Conservation (phyloP, 2,329 filamentous ascomycete genomes). For the Penicillium sp. region DNA sequence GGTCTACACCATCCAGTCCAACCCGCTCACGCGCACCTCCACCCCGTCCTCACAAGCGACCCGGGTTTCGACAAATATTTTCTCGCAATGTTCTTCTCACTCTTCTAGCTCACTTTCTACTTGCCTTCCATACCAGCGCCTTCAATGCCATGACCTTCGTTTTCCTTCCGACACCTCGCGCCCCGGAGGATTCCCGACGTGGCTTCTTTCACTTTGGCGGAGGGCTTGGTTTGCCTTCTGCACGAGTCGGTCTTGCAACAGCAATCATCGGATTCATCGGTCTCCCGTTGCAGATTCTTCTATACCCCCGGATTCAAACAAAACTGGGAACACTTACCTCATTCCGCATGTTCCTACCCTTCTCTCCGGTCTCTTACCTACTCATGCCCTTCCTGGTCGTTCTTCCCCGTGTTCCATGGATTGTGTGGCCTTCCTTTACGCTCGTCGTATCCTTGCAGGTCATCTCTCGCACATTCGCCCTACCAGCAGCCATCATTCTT, state of each 20-base stretch:
- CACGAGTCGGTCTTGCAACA: constrained; percentile 76
- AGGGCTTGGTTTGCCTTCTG: constrained; percentile 73
- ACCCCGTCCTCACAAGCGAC: constrained; percentile 44
- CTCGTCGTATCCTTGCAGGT: constrained; percentile 71
- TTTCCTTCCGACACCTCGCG: constrained; percentile 74
- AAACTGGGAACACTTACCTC: constrained; percentile 70
- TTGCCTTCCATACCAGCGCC: constrained; percentile 74
- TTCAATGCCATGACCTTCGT: constrained; percentile 78
- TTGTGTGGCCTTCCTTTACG: constrained; percentile 69
- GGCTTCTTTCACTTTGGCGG: constrained; percentile 66
- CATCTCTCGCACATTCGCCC: constrained; percentile 70
- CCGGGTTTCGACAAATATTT: constrained; percentile 57
- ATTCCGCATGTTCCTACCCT: constrained; percentile 69
- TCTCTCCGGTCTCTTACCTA: constrained; percentile 73
- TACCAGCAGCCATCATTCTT: constrained; percentile 63
- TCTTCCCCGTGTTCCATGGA: constrained; percentile 59
- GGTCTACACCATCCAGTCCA: constrained; percentile 34
- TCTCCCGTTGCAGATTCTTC: constrained; percentile 71
- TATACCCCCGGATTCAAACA: constrained; percentile 71
- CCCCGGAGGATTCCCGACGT: constrained; percentile 45
- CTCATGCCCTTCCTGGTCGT: constrained; percentile 72
- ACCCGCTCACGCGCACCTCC: constrained; percentile 33
- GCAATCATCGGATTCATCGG: constrained; percentile 76
- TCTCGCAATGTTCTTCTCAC: constrained; percentile 60
- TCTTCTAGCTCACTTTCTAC: constrained; percentile 67